Evolutionary conservation across 108 stramenopile species (phyloP), one percentile per base, ranked within the genome.

Genomic region (Fistulifera solaris): DNA sequence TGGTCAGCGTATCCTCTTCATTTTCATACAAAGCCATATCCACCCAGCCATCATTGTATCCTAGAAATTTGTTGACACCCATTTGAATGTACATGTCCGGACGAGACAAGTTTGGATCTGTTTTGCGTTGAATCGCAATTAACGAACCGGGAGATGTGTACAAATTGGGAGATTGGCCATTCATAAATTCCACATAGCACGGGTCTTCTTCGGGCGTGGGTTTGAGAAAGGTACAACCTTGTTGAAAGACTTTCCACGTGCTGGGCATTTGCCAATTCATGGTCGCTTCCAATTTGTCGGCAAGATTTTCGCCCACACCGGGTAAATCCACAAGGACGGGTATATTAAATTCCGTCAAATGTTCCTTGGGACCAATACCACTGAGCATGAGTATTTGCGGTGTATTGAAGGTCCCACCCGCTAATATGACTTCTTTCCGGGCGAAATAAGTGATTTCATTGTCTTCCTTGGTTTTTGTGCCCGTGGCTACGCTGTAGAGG

Each of bases 311-410:
- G 13, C 85, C 88, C 1, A 90, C 80, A 42, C 59, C 46, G 7
- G 74, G 74, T 15, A 54, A 41, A 45, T 70, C 65, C 15, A 56
- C 58, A 12, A 74, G 52, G 17, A 56, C 45, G 25, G 63, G 48
- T 35, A 78, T 58, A 26, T 52, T 54, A 35, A 66, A 39, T 17
- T 48, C 48, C 19, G 51, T 43, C 40, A 78, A 44, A 24, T 67
- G 50, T 6, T 58, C 62, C 8, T 41, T 19, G 22, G 70, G 64
- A n/a, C 82, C 80, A 42, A 90, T 66, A 16, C 88, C 88, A 19
- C 66, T 70, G 28, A 46, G 27, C 65, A 72, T 67, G 2, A 90
- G 64, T 41, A 90, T 58, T 62, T 89, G 84, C 24, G 84, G 84
- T 31, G 84, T 72, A 25, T 53, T 54, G 44, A 80, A 58, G 18